phyloP scores from a whole-genome alignment of 371 early-diverging fungal species.

The Blakeslea trispora region DNA sequence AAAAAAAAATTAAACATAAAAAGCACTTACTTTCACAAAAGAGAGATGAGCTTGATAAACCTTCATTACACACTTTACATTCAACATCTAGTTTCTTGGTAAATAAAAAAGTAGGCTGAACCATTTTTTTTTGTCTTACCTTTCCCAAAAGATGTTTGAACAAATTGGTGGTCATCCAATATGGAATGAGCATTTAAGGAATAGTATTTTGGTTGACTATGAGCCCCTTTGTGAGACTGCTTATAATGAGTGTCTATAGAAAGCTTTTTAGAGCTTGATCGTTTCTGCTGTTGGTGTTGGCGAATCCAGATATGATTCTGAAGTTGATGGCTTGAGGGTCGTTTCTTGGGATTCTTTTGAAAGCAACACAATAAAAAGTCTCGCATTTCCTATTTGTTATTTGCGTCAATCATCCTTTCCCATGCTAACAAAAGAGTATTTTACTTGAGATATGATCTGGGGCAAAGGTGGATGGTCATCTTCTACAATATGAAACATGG shows the following conservation, averaged over 20 bases:
- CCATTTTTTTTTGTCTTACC: constrained; percentile 16
- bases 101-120: not conserved
- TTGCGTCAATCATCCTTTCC: too few relatives aligned
- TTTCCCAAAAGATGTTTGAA: constrained; percentile 42
- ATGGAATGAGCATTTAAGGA: constrained; percentile 10
- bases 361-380: constrained; percentile 82
- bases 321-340: constrained; percentile 73
- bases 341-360: constrained; percentile 69
- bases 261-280: not conserved
- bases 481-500: constrained; percentile 90
- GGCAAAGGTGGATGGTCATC: constrained; percentile 90
- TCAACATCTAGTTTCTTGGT: constrained; percentile 27
- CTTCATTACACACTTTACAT: constrained; percentile 46
- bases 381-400: too few relatives aligned
- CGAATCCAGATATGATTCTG: constrained; percentile 74
- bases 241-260: too few relatives aligned
- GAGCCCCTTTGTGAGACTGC: not conserved
- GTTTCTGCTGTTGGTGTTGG: constrained; percentile 35
- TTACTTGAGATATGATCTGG: constrained; percentile 58
- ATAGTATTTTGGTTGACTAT: constrained; percentile 6
- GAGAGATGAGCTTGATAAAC: constrained; percentile 25
- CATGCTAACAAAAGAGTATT: too few relatives aligned
- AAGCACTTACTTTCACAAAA: constrained; percentile 47
- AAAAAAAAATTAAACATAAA: too few relatives aligned
- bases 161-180: constrained; percentile 37